phyloP scores from a whole-genome alignment of 2,329 filamentous ascomycete species.

The Penicillium sp. region DNA sequence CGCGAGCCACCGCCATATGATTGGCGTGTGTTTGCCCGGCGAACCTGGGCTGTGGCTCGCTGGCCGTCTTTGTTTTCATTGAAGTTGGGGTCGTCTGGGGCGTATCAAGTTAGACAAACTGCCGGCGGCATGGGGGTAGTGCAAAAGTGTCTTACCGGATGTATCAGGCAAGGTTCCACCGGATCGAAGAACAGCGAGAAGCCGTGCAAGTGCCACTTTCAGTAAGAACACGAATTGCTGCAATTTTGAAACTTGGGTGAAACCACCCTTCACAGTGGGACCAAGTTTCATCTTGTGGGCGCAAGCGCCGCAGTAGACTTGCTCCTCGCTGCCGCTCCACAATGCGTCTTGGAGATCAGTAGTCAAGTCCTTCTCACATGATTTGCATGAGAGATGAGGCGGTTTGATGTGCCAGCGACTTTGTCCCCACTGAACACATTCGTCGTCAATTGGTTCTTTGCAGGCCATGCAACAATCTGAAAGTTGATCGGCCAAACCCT shows the following conservation, averaged over 20 bases:
- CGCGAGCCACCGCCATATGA: conserved; percentile 64
- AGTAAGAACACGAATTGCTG: conserved; percentile 94
- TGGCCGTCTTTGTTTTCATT: conserved; percentile 65
- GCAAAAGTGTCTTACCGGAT: conserved; percentile 50
- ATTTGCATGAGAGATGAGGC: conserved; percentile 66
- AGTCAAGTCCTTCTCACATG: conserved; percentile 72
- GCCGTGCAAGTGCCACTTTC: conserved; percentile 81
- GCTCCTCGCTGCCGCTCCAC: conserved; percentile 66
- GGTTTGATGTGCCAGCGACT: conserved; percentile 74
- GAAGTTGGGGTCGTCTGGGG: conserved; percentile 65
- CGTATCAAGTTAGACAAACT: conserved; percentile 14
- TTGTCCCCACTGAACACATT: conserved; percentile 74
- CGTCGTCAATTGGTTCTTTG: conserved; percentile 87
- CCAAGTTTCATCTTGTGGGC: conserved; percentile 49
- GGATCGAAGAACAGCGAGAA: conserved; percentile 80
- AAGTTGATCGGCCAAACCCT: conserved; percentile 67
- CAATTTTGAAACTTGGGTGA: conserved; percentile 77
- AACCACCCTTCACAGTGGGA: conserved; percentile 58
- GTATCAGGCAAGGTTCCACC: conserved; percentile 77
- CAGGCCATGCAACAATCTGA: conserved; percentile 84
- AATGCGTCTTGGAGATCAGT: conserved; percentile 66
- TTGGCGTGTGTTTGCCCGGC: conserved; percentile 66
- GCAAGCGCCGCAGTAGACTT: conserved; percentile 70
- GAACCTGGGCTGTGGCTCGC: conserved; percentile 50
- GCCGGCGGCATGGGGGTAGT: conserved; percentile 5